Evolutionary conservation across 192 early-diverging fungal genomes (phyloP).

Genomic region (Backusella westeae): DNA sequence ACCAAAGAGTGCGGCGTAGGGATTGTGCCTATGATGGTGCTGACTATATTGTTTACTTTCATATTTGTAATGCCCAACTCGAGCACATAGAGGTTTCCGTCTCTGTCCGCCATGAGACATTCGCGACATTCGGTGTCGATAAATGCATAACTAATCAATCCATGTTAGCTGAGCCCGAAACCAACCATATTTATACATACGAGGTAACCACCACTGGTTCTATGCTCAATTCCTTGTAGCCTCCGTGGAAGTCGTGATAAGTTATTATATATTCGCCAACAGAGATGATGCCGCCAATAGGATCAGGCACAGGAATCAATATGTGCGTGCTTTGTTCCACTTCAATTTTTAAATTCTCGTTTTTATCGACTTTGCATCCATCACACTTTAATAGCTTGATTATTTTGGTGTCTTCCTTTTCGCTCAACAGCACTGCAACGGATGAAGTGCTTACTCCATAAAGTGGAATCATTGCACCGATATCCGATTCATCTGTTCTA

Average conservation of each 20-base stretch:
- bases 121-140: conserved; percentile 50
- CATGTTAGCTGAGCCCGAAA: background rate
- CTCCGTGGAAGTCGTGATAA: conserved; percentile 40
- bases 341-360: background rate
- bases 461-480: conserved; percentile 52
- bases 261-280: conserved; percentile 56
- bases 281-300: conserved; percentile 56
- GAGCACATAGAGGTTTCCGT: conserved; percentile 61
- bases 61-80: background rate
- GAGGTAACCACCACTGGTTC: conserved; percentile 48
- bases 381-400: conserved; percentile 60
- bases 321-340: conserved; percentile 45
- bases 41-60: conserved; percentile 25
- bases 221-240: conserved; percentile 37
- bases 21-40: conserved; percentile 29
- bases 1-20: conserved; percentile 61
- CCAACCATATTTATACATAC: background rate
- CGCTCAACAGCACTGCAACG: conserved; percentile 59
- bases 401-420: conserved; percentile 46
- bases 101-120: conserved; percentile 70
- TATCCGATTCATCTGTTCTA: conserved; percentile 53
- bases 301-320: conserved; percentile 58
- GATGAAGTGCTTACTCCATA: conserved; percentile 33
- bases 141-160: conserved; percentile 38
- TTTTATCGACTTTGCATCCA: background rate